Conservation (phyloP, 768 basidiomycete genomes). For the Crassisporium funariophilum region DNA sequence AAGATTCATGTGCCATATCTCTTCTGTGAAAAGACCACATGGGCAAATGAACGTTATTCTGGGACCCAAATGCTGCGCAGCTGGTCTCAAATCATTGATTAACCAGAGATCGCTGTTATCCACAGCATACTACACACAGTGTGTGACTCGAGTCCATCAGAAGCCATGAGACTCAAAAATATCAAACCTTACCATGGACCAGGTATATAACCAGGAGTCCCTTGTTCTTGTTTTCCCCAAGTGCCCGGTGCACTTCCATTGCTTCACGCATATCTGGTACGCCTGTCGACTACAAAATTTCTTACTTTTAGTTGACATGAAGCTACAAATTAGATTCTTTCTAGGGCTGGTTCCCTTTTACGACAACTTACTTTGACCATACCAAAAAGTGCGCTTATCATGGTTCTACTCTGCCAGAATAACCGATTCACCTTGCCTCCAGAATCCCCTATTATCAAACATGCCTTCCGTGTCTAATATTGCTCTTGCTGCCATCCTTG, state of each 20-base stretch:
- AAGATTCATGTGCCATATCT: too few relatives aligned
- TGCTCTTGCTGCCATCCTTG: constrained; percentile 19
- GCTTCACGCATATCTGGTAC: constrained; percentile 17
- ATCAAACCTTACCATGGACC: not conserved
- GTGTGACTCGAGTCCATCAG: too few relatives aligned
- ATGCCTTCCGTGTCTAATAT: constrained; percentile 22
- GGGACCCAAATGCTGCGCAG: too few relatives aligned
- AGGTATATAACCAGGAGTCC: constrained; percentile 16
- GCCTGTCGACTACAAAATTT: not conserved
- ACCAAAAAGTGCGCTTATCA: constrained; percentile 4
- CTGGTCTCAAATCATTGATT: too few relatives aligned
- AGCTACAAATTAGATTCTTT: constrained; percentile 4
- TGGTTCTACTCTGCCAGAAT: constrained; percentile 2
- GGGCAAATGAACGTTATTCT: too few relatives aligned
- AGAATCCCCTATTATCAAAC: too few relatives aligned
- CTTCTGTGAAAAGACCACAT: too few relatives aligned
- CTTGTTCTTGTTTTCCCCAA: constrained; percentile 12
- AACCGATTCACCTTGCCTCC: constrained; percentile 8
- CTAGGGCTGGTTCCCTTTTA: constrained; percentile 21
- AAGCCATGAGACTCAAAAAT: constrained; percentile 1
- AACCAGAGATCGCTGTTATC: too few relatives aligned
- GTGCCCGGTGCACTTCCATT: constrained; percentile 25
- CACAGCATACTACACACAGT: too few relatives aligned
- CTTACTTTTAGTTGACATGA: not conserved
- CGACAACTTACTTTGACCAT: constrained; percentile 13